Base-by-base conservation (phyloP, 306 rosid species). In the Biancaea sappan region DNA sequence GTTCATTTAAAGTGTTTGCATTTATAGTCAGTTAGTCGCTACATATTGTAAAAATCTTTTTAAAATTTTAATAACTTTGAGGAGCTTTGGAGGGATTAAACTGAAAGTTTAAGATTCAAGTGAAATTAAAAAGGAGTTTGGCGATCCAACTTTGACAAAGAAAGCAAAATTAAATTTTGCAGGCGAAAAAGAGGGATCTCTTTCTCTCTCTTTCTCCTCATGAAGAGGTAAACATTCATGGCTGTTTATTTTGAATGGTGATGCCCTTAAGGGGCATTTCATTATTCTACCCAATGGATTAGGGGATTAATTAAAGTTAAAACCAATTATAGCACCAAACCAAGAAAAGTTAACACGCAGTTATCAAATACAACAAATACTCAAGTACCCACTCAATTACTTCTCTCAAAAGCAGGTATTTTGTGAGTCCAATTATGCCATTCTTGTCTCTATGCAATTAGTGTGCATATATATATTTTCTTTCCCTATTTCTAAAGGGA, bases 311-410 rank as follows among this genome's bases (percentile, higher is more conserved):
- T 37, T 58, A 69, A 38, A 69, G 43, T 24, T 73, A 28, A 58
- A 8, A 16, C 40, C 22, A 29, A 14, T 28, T 58, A 58, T 58
- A 29, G 40, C 40, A 29, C 24, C 64, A 56, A 56, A 2, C 22
- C 4, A 58, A 56, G 62, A 29, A 29, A 29, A 58, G 64, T 58
- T 19, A 80, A 74, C 28, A 74, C 28, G 28, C 72, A 26, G 6
- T 71, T 38, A 61, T 52, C 57, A 66, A 67, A 73, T 68, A 73
- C 75, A 68, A 75, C 74, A 80, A 82, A 80, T 86, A 87, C 77
- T 86, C 82, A 54, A 87, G 88, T 78, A 75, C 43, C 79, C 85
- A 85, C 88, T 87, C 87, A 76, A 87, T 69, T 80, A 29, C 81
- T 69, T 44, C 54, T 43, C 67, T 72, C 43, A 79, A 83, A 89